phyloP scores from a whole-genome alignment of 208 protist species.

The Trypanosomatidae sp. region DNA sequence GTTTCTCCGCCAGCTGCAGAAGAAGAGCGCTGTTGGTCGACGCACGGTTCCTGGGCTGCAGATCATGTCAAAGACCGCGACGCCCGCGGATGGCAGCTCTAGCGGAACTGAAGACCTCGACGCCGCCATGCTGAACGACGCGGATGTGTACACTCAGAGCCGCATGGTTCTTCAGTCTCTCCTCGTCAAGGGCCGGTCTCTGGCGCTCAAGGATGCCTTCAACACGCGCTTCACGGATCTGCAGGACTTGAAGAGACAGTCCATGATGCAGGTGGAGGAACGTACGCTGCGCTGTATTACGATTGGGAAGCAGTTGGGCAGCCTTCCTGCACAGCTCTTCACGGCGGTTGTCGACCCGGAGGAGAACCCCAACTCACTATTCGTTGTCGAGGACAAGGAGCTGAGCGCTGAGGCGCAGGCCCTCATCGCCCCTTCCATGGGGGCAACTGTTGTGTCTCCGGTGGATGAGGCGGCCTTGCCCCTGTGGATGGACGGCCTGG shows the following conservation, averaged over 20 bases:
- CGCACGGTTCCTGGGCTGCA: slow-evolving; percentile 8
- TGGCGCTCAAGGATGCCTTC: slow-evolving; percentile 60
- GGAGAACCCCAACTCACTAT: slow-evolving; percentile 67
- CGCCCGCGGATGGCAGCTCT: background rate
- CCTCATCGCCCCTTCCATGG: slow-evolving; percentile 47
- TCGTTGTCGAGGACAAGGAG: slow-evolving; percentile 78
- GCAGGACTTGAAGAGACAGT: slow-evolving; percentile 54
- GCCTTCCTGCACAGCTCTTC: slow-evolving; percentile 41
- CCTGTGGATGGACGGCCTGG: slow-evolving; percentile 92
- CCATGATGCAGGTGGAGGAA: slow-evolving; percentile 67
- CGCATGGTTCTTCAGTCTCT: slow-evolving; percentile 67
- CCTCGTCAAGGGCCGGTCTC: slow-evolving; percentile 53
- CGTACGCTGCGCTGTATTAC: slow-evolving; percentile 67
- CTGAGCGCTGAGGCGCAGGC: slow-evolving; percentile 57
- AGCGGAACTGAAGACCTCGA: slow-evolving; percentile 7
- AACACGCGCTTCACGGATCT: slow-evolving; percentile 64
- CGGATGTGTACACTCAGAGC: slow-evolving; percentile 65
- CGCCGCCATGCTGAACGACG: slow-evolving; percentile 42
- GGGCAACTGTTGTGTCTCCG: slow-evolving; percentile 12
- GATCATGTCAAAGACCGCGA: background rate
- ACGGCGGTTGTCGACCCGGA: slow-evolving; percentile 44
- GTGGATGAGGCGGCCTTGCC: slow-evolving; percentile 70
- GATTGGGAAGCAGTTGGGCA: slow-evolving; percentile 78
- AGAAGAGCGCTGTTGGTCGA: slow-evolving; percentile 17
- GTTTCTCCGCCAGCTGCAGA: slow-evolving; percentile 75